Evolutionary conservation across 1,139 yeast genomes (phyloP), one percentile per base, ranked within the genome.

Genomic region (Suhomyces yuchorum): DNA sequence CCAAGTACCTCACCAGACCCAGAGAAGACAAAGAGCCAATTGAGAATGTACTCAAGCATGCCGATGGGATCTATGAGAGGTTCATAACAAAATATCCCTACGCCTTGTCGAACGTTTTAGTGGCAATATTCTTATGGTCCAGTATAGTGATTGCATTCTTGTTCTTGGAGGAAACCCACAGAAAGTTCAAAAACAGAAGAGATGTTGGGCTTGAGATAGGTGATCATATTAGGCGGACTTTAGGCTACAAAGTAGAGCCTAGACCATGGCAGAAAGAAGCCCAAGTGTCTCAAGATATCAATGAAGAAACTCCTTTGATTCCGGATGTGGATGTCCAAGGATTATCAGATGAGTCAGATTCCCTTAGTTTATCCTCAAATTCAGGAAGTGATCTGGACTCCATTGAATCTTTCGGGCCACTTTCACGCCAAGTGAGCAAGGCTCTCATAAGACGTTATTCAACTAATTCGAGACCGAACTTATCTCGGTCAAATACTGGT

Each of bases 91-190:
- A 60, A 37, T 72, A 73, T 57, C 89, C 88, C 0, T 84, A 81
- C 57, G 81, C 85, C 1, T 65, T 83, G 52, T 82, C 87, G 4
- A 84, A 83, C 58, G 58, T 84, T 8, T 79, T 78, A 3, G 82
- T 83, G 20, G 75, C 82, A 3, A 7, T 57, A 2, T 66, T 78
- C 43, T 65, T 82, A 28, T 59, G 67, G 63, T 45, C 67, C 36
- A 75, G 83, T 23, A 54, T 73, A 12, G 20, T 71, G 2, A 53
- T 71, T 37, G 82, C 77, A 3, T 66, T 79, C 46, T 70, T 84
- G 43, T 82, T 83, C 55, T 62, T 84, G 30, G 86, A 84, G 57
- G 90, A 84, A 60, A 81, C 87, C 4, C 84, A 81, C 57, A 77
- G 70, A 17, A 61, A 63, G 35, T 65, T 62, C 45, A 74, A 70